Percentiles rank a stretch among this genome's conserved stretches.
Conservation (phyloP, 2,329 filamentous ascomycete genomes). For the Magnaporthiopsis incrustans region DNA sequence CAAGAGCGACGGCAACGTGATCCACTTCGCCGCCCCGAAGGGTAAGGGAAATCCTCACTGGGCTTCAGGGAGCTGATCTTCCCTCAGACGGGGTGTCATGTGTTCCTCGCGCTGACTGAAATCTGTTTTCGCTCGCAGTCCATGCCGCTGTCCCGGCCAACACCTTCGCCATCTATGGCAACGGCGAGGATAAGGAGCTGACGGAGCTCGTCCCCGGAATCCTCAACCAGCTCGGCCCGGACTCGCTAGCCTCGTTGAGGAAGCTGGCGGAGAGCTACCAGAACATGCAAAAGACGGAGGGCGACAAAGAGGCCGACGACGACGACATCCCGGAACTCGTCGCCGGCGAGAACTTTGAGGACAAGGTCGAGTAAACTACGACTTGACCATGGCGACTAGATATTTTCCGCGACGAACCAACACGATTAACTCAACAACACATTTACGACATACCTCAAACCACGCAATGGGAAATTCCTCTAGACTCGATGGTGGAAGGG, state of each 20-base stretch:
- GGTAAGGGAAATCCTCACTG: constrained; percentile 49
- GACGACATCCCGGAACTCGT: constrained; percentile 97
- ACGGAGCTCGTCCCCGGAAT: constrained; percentile 98
- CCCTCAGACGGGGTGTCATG: too few species aligned
- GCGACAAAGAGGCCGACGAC: constrained; percentile 69
- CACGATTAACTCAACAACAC: too few species aligned
- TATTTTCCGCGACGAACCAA: constrained; percentile 5
- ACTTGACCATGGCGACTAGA: neutral
- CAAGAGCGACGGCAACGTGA: constrained; percentile 99
- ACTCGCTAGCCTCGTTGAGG: constrained; percentile 93
- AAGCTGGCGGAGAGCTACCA: constrained; percentile 99
- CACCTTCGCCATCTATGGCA: constrained; percentile 99
- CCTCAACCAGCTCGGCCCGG: constrained; percentile 98
- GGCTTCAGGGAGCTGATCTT: too few species aligned
- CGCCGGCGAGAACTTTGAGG: constrained; percentile 96
- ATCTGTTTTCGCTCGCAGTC: constrained; percentile 47
- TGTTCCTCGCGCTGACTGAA: neutral
- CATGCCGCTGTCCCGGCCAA: constrained; percentile 96
- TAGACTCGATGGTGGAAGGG: too few species aligned
- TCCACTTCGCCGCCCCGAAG: constrained; percentile 97
- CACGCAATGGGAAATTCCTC: too few species aligned
- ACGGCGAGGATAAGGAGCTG: constrained; percentile 98
- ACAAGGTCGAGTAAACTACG: constrained; percentile 75
- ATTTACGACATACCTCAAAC: too few species aligned
- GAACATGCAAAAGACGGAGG: constrained; percentile 93